Evolutionary conservation across 495 filamentous ascomycete species (phyloP), one percentile per base, ranked within the genome.

Genomic region (Lasiosphaeris hirsuta): DNA sequence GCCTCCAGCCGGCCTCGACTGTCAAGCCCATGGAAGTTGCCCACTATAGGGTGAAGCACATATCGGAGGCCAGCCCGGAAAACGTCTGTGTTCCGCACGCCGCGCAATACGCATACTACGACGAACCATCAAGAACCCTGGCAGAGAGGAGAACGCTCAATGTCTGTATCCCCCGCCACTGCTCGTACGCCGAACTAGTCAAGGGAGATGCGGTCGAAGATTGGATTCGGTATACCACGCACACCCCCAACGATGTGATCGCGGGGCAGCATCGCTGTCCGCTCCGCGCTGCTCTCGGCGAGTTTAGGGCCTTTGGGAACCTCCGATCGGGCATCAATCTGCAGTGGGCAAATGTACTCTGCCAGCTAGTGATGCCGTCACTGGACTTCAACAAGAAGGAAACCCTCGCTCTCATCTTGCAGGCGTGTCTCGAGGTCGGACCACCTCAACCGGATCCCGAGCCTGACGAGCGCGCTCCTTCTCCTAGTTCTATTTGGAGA

Each of bases 321-420:
- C 60, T 85, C 23, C 73, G 80, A 2, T 63, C 76, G 0, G 82
- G 81, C 0, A 56, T 74, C 23, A 60, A 66, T 0, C 65, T 85
- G 19, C 81, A 85, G 45, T 83, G 81, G 78, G 62, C 75, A 34
- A 85, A 85, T 47, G 75, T 86, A 13, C 63, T 81, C 0, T 58
- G 73, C 13, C 77, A 86, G 58, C 65, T 87, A n/a, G 60, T 62
- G 0, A 63, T 68, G 4, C 77, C 76, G 2, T 69, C 66, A 8
- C 37, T 87, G 1, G 72, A 77, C 41, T 75, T 79, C 41, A 80
- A 72, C 19, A 74, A 76, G 18, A 50, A 70, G 6, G 71, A 79
- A 19, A 80, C 79, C 0, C 60, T 60, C 7, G 51, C 76, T 0
- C 68, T 84, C 23, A 42, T 84, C 5, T 62, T 75, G 10, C 84